Percentiles rank a stretch among this genome's conserved stretches.
Conservation (phyloP, 2,329 filamentous ascomycete genomes). For the Cercospora beticola region DNA sequence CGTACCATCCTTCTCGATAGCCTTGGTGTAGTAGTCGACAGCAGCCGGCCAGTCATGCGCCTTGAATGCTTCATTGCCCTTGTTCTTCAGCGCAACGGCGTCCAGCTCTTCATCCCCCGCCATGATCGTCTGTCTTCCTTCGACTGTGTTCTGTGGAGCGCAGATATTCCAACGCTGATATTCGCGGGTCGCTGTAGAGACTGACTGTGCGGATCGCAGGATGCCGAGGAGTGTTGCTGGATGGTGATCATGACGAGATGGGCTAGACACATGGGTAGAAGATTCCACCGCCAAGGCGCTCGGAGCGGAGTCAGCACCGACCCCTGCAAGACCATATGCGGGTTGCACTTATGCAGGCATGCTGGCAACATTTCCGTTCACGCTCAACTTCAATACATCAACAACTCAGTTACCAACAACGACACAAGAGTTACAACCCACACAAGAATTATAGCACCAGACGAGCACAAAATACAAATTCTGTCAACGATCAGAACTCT, state of each 20-base stretch:
- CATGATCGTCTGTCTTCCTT: constrained; percentile 26
- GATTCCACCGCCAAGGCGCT: neutral
- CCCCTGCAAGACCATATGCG: neutral
- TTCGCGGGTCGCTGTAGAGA: constrained; percentile 5
- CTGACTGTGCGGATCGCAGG: constrained; percentile 3
- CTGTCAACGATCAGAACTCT: neutral
- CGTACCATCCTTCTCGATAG: constrained; percentile 18
- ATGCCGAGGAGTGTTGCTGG: neutral
- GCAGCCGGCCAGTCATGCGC: constrained; percentile 82
- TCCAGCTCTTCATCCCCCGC: constrained; percentile 44
- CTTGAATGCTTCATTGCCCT: constrained; percentile 91
- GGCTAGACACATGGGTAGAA: neutral
- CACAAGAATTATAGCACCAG: neutral
- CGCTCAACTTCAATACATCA: neutral
- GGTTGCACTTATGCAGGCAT: neutral
- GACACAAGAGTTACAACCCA: neutral
- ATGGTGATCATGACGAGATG: neutral
- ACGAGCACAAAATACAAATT: neutral
- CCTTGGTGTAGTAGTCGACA: constrained; percentile 76
- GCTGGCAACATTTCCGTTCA: neutral
- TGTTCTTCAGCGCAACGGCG: constrained; percentile 81
- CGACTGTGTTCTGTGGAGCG: neutral
- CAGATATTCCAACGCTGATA: neutral
- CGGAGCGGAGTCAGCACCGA: neutral
- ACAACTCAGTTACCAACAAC: neutral